Evolutionary conservation across 768 basidiomycete species (phyloP).

Genomic region (Pisolithus microcarpus): DNA sequence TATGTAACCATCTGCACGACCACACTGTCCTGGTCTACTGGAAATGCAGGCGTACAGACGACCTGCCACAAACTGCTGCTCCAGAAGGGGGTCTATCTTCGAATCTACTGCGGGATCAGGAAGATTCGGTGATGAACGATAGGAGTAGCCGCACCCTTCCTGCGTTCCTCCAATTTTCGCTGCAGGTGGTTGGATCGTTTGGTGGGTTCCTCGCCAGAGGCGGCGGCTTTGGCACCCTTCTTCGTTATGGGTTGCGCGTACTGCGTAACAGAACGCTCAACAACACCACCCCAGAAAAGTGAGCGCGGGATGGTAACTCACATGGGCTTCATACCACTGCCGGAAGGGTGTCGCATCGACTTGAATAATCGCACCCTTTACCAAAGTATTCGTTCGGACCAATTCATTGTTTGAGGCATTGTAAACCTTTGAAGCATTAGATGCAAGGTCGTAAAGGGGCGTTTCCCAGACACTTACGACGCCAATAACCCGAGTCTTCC

Average conservation of each 20-base stretch:
- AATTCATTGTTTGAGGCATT: constrained; percentile 99
- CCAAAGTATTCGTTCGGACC: constrained; percentile 98
- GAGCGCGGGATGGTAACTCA: constrained; percentile 36
- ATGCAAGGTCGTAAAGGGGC: neutral
- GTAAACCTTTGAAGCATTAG: constrained; percentile 60
- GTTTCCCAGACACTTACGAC: constrained; percentile 57
- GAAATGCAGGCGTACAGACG: constrained; percentile 92
- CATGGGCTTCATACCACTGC: constrained; percentile 99
- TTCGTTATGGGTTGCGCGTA: constrained; percentile 94
- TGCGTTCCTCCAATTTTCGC: constrained; percentile 81
- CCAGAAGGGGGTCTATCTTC: constrained; percentile 86
- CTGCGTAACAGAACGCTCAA: constrained; percentile 32
- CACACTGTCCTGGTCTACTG: constrained; percentile 94
- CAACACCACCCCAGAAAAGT: neutral
- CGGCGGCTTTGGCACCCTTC: constrained; percentile 64
- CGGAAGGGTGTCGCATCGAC: constrained; percentile 98
- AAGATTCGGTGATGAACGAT: neutral
- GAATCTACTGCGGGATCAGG: constrained; percentile 47
- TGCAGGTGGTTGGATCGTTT: constrained; percentile 89
- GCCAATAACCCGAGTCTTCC: constrained; percentile 92
- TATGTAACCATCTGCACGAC: constrained; percentile 94
- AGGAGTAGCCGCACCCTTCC: constrained; percentile 61
- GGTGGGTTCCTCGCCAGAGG: constrained; percentile 45
- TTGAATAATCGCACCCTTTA: constrained; percentile 95
- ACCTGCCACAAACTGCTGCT: constrained; percentile 87